Evolutionary conservation across 2,329 filamentous ascomycete species (phyloP).

Genomic region (Botrytis fragariae): DNA sequence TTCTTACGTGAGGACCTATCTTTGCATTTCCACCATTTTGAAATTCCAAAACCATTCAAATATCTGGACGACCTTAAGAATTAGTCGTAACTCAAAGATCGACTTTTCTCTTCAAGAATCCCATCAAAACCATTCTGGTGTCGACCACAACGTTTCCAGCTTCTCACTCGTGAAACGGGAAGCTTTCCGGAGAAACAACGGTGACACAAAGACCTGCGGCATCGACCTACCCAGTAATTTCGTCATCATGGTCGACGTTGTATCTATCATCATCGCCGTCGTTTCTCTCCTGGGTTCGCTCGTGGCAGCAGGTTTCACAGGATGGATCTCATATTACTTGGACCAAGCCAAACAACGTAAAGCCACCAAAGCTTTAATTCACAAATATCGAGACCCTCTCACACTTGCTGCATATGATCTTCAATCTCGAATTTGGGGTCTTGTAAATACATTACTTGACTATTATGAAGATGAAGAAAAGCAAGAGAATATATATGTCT

Average conservation of each 20-base stretch:
- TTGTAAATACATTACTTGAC: conserved; percentile 27
- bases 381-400: conserved; percentile 34
- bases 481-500: conserved; percentile 29
- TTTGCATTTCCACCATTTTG: background rate
- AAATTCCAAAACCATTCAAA: background rate
- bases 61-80: background rate
- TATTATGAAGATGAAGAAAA: conserved; percentile 26
- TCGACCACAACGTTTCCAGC: background rate
- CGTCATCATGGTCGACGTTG: conserved; percentile 28
- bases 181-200: background rate
- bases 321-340: conserved; percentile 34
- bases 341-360: conserved; percentile 31
- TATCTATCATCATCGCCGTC: conserved; percentile 32
- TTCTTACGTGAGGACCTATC: background rate
- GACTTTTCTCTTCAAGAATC: background rate
- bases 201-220: background rate
- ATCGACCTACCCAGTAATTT: background rate
- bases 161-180: background rate
- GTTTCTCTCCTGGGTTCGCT: conserved; percentile 34
- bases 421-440: conserved; percentile 30
- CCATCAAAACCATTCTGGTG: background rate
- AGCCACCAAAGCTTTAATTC: conserved; percentile 30
- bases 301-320: conserved; percentile 31
- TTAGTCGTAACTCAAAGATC: background rate
- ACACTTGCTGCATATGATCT: conserved; percentile 31